Evolutionary conservation across 805 yeast species (phyloP), one percentile per base, ranked within the genome.

Genomic region (Starmerella powellii): DNA sequence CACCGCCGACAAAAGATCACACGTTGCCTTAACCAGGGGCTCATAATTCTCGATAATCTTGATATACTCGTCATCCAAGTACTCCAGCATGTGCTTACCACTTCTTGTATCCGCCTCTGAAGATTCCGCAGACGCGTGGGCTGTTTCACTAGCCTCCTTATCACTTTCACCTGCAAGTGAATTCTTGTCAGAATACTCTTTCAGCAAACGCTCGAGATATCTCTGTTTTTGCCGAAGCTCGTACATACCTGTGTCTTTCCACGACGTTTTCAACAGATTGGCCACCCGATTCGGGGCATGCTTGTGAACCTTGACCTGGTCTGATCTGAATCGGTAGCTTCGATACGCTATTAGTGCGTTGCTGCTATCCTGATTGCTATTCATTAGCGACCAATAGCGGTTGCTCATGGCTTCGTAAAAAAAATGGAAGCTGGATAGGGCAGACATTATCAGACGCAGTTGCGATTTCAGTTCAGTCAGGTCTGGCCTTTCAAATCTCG

Each of bases 401-500:
- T 41, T 44, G 10, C 38, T 36, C 39, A 44, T 32, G 5, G 45
- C 50, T 12, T 42, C 45, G 36, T 31, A 51, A 27, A 56, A 56
- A 30, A 51, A 46, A 10, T 47, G 51, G 39, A 53, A 53, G 8
- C 51, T 44, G 2, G 56, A 42, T 4, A 51, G 39, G 5, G 55
- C 43, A 2, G 50, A 42, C 31, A 55, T 42, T 8, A 55, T 44
- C 15, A 47, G 40, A 4, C 54, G 51, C 3, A 51, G 21, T 10
- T 41, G 44, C 1, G 58, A 43, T 12, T 52, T 36, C 16, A 56
- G 41, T 30, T 58, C 61, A 8, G 49, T 52, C 21, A 53, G 32
- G 32, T 55, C 60, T 1, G 52, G 50, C 10, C 45, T 38, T 23
- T 52, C 57, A 4, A 56, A 38, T 8, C 60, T 48, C 1, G 59